Base-by-base conservation (phyloP, 2,329 filamentous ascomycete genomes). In the Cladosporium austrohemisphaericum region DNA sequence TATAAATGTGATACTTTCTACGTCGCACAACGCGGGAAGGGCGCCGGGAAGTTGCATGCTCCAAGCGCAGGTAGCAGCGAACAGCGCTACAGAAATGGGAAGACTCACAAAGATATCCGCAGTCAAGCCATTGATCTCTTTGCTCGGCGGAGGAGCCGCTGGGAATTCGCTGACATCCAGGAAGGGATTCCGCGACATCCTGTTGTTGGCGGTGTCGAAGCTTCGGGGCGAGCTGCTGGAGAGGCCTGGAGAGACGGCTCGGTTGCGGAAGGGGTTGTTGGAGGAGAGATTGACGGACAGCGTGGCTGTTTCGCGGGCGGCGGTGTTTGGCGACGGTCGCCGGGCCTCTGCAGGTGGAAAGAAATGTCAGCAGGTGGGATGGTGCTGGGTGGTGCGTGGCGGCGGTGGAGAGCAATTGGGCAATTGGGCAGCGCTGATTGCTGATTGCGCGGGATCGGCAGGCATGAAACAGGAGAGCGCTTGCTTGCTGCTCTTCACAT, bases 201-300 rank as follows among this genome's bases (percentile, higher is more conserved):
- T 70, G 55, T 37, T 40, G 28, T 46, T 23, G 19, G 40, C 40
- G 14, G 49, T 38, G 62, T 50, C 36, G 43, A 47, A 49, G 48
- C 48, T 56, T 26, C 35, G 50, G 9, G 59, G 62, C 28, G 56
- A 68, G 52, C 46, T 64, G 56, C 44, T 66, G 65, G 26, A 65
- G 67, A 45, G 62, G 51, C 56, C 62, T 52, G 72, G 84, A 55
- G 85, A 87, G 29, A 76, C 74, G 56, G 83, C 81, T 63, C 84
- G 81, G 68, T 88, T 88, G 73, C 86, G 84, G 65, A 80, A 91
- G 55, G 86, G 86, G 66, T 91, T 91, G 77, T 90, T 90, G 68
- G 84, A 83, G 63, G 72, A 70, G 50, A 90, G 79, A 69, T 83
- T 85, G 66, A 85, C 23, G 48, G 78, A 47, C 28, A 73, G 64